phyloP scores from a whole-genome alignment of 2,329 filamentous ascomycete species.

The Aspergillus aculeatus region DNA sequence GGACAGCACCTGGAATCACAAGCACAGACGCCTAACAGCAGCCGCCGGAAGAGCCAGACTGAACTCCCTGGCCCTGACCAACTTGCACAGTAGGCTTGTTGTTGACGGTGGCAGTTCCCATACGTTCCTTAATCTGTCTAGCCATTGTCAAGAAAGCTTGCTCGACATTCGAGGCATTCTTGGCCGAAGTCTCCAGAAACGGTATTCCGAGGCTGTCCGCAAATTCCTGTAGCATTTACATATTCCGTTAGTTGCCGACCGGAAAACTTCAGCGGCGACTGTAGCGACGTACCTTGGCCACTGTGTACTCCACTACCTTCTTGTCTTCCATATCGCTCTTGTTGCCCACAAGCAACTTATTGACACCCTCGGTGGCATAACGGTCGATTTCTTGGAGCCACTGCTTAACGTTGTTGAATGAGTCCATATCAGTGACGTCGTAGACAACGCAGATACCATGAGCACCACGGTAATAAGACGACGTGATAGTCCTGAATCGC shows the following conservation, averaged over 20 bases:
- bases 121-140: constrained; percentile 99
- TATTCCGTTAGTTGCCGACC: constrained; percentile 8
- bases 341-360: constrained; percentile 99
- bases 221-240: constrained; percentile 70
- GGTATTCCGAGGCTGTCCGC: constrained; percentile 98
- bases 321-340: constrained; percentile 99
- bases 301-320: constrained; percentile 99
- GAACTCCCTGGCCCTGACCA: constrained; percentile 89
- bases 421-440: constrained; percentile 99
- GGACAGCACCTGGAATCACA: constrained; percentile 23
- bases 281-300: constrained; percentile 76
- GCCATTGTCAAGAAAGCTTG: constrained; percentile 99
- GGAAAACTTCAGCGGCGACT: background rate
- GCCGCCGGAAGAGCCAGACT: constrained; percentile 77
- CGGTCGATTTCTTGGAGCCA: constrained; percentile 99
- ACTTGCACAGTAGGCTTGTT: constrained; percentile 98
- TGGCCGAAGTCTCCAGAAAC: constrained; percentile 98
- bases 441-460: constrained; percentile 99
- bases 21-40: constrained; percentile 70
- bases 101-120: constrained; percentile 96
- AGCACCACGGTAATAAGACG: constrained; percentile 97
- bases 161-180: constrained; percentile 99
- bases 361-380: constrained; percentile 98
- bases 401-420: constrained; percentile 99
- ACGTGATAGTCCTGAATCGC: constrained; percentile 99